Evolutionary conservation across 1,284 basidiomycete genomes (phyloP), one percentile per base, ranked within the genome.

Genomic region (Boletus semigastroideus): DNA sequence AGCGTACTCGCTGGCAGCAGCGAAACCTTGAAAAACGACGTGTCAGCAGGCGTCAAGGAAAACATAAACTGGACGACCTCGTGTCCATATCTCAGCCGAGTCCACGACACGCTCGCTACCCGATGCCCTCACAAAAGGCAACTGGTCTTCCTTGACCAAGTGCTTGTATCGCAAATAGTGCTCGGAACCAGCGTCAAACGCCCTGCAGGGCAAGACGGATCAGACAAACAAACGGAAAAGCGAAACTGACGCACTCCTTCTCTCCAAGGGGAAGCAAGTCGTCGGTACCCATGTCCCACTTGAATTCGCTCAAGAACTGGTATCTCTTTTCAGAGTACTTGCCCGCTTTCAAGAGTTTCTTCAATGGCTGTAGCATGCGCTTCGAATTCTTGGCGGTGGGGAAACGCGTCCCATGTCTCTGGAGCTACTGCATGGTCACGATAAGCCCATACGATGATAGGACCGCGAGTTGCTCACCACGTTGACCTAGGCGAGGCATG

Each of bases 361-460:
- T 56, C 8, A 90, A 58, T 0, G 85, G 78, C 0, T 65, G 52
- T 31, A 71, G 51, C n/a, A 92, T 86, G 3, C 60, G 58, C 12
- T 62, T 61, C 0, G 75, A 67, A 0, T 83, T 77, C 7, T 72
- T 72, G 0, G 67, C 60, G 0, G 91, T 92, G 0, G 92, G 93
- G 59, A 79, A 93, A 30, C 93, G 79, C 1, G 89, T 84, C 1
- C 90, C 90, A 61, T 95, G 93, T 11, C 92, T 76, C 71, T 94
- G 87, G n/a, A 95, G 70, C 91, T 93, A 25, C 55, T 25, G 25
- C 22, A 13, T 36, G 44, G 49, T 60, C 42, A 47, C 28, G 46
- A 55, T 17, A 54, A 30, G 36, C 46, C 39, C 10, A 22, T 10
- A 5, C 13, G 2, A 10, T 7, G 17, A 6, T 7, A 25, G 5